Percentiles rank a stretch among this genome's conserved stretches.
Conservation (phyloP, 169 alveolate species). For the Cryptosporidium ryanae region DNA sequence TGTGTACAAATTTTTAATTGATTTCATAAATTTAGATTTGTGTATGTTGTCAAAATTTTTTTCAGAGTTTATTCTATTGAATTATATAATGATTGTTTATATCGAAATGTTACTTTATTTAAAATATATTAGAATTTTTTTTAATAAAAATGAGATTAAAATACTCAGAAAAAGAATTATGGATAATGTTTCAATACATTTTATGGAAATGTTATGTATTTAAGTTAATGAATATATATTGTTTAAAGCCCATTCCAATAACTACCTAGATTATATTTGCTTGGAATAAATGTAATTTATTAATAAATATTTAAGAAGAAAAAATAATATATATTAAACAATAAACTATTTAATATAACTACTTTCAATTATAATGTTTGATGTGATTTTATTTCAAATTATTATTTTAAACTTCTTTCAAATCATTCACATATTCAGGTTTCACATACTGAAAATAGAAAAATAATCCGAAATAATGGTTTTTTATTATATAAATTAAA, state of each 20-base stretch:
- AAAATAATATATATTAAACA: not conserved
- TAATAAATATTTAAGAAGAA: slow-evolving; percentile 4
- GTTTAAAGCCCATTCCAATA: slow-evolving; percentile 28
- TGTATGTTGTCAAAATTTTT: not conserved
- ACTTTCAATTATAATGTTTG: slow-evolving; percentile 5
- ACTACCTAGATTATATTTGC: slow-evolving; percentile 18
- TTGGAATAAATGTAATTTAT: slow-evolving; percentile 54
- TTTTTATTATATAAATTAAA: slow-evolving; percentile 22
- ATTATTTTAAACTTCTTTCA: not conserved
- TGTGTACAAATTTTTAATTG: slow-evolving; percentile 3
- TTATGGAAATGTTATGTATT: slow-evolving; percentile 18
- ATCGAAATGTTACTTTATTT: slow-evolving; percentile 25
- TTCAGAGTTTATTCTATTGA: slow-evolving; percentile 37
- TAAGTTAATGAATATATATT: not conserved
- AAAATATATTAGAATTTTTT: slow-evolving; percentile 20
- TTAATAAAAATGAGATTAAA: slow-evolving; percentile 8
- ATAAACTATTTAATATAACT: slow-evolving; percentile 6
- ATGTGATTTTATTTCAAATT: not conserved
- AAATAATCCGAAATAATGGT: slow-evolving; percentile 1
- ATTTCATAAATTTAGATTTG: slow-evolving; percentile 9
- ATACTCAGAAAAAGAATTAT: not conserved
- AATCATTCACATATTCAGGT: not conserved
- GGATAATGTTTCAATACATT: slow-evolving; percentile 11
- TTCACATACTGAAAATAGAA: not conserved
- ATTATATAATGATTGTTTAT: not conserved